Evolutionary conservation across 2,329 filamentous ascomycete species (phyloP), one percentile per base, ranked within the genome.

Genomic region (Lasiodiplodia sp.): DNA sequence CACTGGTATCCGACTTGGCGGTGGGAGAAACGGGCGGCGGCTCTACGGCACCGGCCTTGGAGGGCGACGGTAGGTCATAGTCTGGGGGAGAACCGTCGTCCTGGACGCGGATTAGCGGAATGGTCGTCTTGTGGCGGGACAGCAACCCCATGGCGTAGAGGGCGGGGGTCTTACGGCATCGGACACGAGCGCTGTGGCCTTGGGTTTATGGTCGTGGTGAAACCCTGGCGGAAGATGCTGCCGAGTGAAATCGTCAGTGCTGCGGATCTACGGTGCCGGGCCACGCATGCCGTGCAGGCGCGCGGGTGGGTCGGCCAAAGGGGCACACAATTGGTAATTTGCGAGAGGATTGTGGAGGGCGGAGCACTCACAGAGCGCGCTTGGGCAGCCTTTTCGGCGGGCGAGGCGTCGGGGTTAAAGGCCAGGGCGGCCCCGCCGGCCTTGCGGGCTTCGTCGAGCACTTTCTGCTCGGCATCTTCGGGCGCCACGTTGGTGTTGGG

Each of bases 371-470:
- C 93, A 77, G 90, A 87, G 85, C 87, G 85, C 25, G 91, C 90
- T 78, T 94, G 92, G 38, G 91, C 91, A 70, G 87, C 90, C 84
- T 99, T 99, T 80, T 97, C 86, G 78, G 94, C 92, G 0, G 91
- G 86, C 53, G 86, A 90, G 52, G 94, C 94, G 83, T 97, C 83
- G 0, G 96, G 93, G 77, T 99, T 87, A 82, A 98, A 99, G 71
- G 90, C 88, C 78, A 92, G 96, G 71, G 93, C 94, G 37, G 90
- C 83, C 28, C 91, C 88, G 52, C 96, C 96, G 14, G 91, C 92
- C 75, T 91, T 91, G 75, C 86, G 88, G 73, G 92, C 93, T 79
- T 97, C 90, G 66, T 92, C 85, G 31, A 97, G 86, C 60, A 97
- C 86, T 74, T 88, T 87, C 73, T 87, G 85, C 81, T 97, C 87